These are phyloP conservation scores for Aureobasidium pullulans DNA, from an alignment of 2,329 filamentous ascomycete species.

Conservation along the genomic window DNA sequence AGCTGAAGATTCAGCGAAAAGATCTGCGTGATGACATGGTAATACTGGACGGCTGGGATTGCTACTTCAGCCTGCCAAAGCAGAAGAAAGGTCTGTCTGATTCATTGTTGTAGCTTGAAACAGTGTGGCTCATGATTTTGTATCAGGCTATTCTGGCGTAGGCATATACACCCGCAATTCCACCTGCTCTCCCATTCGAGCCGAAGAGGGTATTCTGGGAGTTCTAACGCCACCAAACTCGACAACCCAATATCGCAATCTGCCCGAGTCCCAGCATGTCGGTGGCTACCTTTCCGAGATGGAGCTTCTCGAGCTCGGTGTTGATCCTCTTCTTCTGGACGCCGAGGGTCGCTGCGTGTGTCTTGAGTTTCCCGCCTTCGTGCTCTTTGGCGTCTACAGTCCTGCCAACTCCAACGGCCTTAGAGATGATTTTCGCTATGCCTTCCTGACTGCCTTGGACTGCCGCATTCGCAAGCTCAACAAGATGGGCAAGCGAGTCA, in stretches of 20 bases:
- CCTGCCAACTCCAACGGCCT: constrained; percentile 82
- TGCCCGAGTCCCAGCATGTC: constrained; percentile 67
- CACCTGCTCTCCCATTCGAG: constrained; percentile 75
- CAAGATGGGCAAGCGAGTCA: constrained; percentile 71
- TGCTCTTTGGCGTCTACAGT: constrained; percentile 86
- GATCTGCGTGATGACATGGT: constrained; percentile 95
- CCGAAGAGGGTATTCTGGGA: constrained; percentile 90
- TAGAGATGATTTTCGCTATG: constrained; percentile 72
- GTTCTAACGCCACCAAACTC: constrained; percentile 67
- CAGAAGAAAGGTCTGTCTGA: constrained; percentile 75
- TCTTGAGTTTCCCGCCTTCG: constrained; percentile 89
- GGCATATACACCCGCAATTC: constrained; percentile 90
- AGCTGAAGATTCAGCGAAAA: constrained; percentile 91
- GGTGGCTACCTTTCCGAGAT: constrained; percentile 73
- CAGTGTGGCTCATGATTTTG: not conserved
- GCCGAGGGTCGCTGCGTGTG: constrained; percentile 87
- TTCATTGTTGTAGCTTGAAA: not conserved
- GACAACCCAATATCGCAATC: constrained; percentile 62
- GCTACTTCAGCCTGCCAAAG: constrained; percentile 86
- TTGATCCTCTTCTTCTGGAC: constrained; percentile 70
- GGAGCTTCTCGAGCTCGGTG: constrained; percentile 55
- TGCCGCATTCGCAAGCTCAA: constrained; percentile 76
- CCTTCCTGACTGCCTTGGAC: constrained; percentile 74
- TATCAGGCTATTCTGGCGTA: constrained; percentile 85
- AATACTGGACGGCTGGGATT: constrained; percentile 88